Percentiles rank a stretch among this genome's conserved stretches.
Conservation (phyloP, 1,284 basidiomycete species). For the Malassezia japonica region DNA sequence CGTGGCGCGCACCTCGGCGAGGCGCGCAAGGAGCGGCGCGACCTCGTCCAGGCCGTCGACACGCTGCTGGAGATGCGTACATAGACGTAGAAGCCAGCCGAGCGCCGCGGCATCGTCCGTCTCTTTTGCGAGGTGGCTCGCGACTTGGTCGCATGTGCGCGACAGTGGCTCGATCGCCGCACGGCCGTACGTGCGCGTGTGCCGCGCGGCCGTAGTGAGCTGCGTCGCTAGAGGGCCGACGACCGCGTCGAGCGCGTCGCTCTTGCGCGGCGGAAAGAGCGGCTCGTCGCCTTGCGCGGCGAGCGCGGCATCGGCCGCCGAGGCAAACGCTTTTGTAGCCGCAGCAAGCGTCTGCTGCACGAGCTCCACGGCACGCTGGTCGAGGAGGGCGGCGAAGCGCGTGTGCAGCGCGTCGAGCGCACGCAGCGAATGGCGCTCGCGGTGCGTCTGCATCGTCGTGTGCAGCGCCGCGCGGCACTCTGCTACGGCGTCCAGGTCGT, state of each 20-base stretch:
- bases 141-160: not conserved
- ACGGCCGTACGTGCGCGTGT: not conserved
- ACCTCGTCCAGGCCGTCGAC: no score
- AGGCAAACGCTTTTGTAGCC: not conserved
- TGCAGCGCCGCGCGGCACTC: not conserved
- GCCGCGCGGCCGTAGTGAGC: not conserved
- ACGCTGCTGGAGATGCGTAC: not conserved
- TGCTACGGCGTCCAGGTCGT: constrained; percentile 1
- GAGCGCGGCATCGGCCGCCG: not conserved
- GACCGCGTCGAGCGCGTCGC: not conserved
- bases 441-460: not conserved
- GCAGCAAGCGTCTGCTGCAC: constrained; percentile 2
- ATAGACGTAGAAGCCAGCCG: not conserved
- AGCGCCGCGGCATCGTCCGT: not conserved
- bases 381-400: constrained; percentile 1
- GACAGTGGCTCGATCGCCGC: not conserved
- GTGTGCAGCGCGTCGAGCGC: not conserved
- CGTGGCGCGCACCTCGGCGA: not conserved
- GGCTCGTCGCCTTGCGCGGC: not conserved
- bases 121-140: not conserved
- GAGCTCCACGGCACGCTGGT: not conserved
- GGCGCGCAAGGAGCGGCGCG: not conserved
- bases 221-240: no score
- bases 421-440: not conserved
- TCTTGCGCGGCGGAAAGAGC: not conserved